Evolutionary conservation across 2,329 filamentous ascomycete genomes (phyloP), one percentile per base, ranked within the genome.

Genomic region (Aspergillus caelatus): DNA sequence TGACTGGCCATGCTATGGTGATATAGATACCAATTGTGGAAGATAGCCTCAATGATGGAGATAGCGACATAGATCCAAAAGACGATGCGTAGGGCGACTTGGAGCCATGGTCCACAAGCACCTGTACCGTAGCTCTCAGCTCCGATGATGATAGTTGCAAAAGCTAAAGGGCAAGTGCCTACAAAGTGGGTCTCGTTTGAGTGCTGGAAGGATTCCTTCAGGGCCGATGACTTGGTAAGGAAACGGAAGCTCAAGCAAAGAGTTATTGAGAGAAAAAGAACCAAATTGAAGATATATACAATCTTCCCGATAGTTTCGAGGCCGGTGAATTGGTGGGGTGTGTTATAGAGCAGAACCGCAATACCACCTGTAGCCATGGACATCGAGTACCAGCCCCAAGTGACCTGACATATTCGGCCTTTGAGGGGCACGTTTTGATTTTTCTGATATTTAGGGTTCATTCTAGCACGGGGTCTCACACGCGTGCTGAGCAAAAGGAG

Each of bases 351-450:
- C 14, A 92, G 81, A 43, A 64, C 64, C 0, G 89, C 84, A 1
- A 92, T 77, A 0, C 89, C 89, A n/a, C 90, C 90, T 0, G 89
- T 91, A 43, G 87, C 89, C 89, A 92, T 92, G 3, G 88, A 87
- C 32, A 86, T 80, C 0, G 88, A 89, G 76, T 88, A 93, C 89
- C 89, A 91, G 19, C 85, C 86, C 88, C 86, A 88, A 1, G 85
- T 88, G 68, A 88, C 86, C 74, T 87, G 52, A 9, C 10, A 54
- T 21, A 54, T 30, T 23, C 52, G 52, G 4, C 36, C 19, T 36
- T 16, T 21, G 14, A 34, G 11, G 21, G 10, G 16, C 21, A 36
- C n/a, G 3, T 54, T 54, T 32, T 32, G 5, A 4, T 4, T 26
- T 32, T 3, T 26, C 2, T 36, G 52, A 36, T 12, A 32, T 34